Percentiles rank a stretch among this genome's conserved stretches.
Evolutionary conservation across 257 asterid species (phyloP).

Genomic region (Solanum boliviense): DNA sequence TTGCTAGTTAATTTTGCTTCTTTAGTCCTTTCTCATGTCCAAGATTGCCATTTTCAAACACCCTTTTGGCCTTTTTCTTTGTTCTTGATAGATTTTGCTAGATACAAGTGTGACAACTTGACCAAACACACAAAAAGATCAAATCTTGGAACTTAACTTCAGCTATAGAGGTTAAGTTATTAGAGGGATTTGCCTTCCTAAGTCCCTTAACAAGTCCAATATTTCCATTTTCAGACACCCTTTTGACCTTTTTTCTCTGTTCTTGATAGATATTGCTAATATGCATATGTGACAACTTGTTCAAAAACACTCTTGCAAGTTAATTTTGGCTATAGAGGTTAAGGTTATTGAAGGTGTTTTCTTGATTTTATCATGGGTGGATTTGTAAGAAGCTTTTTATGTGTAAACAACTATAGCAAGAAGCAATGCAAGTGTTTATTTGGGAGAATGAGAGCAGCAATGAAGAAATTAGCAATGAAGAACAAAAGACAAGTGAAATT

Average conservation of each 20-base stretch:
- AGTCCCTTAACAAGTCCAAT: not conserved
- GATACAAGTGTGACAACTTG: not conserved
- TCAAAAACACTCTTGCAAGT: not conserved
- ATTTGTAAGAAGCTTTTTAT: conserved; percentile 11
- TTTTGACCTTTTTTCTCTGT: not conserved
- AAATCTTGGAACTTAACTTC: not conserved
- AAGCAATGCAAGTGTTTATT: conserved; percentile 28
- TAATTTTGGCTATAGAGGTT: not conserved
- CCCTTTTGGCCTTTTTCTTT: not conserved
- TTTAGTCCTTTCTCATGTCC: not conserved
- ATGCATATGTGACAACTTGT: not conserved
- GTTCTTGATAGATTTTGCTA: not conserved
- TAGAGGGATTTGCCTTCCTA: not conserved
- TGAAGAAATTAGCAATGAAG: conserved; percentile 19
- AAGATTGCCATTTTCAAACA: not conserved
- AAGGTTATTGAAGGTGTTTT: not conserved
- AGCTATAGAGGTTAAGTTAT: not conserved
- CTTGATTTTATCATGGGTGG: conserved; percentile 9
- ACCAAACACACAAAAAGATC: not conserved
- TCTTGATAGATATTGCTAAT: not conserved
- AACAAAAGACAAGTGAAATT: conserved; percentile 3
- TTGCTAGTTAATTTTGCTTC: not conserved
- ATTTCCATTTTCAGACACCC: not conserved
- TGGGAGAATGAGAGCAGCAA: conserved; percentile 40
- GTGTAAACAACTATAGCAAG: conserved; percentile 14